Evolutionary conservation across 306 rosid species (phyloP).

Genomic region (Cicer chorassanicum): DNA sequence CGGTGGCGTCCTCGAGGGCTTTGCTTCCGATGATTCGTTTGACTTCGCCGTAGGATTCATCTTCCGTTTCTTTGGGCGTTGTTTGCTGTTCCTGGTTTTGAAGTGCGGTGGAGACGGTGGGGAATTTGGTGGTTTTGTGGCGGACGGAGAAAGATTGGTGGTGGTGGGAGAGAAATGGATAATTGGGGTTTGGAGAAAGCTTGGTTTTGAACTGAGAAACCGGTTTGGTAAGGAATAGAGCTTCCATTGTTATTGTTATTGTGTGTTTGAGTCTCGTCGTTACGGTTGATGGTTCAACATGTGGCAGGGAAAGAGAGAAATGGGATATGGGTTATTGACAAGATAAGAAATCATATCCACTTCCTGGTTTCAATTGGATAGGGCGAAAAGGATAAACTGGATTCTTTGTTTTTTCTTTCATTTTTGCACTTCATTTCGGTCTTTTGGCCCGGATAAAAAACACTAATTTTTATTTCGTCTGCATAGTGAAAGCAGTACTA

Average conservation of each 20-base stretch:
- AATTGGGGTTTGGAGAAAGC: slow-evolving; percentile 47
- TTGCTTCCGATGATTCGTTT: slow-evolving; percentile 77
- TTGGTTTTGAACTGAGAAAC: slow-evolving; percentile 59
- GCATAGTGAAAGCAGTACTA: not conserved
- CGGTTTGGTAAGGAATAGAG: slow-evolving; percentile 63
- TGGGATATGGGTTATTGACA: not conserved
- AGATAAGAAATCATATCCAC: slow-evolving; percentile 83
- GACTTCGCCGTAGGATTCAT: slow-evolving; percentile 77
- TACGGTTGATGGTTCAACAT: not conserved
- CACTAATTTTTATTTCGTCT: too few relatives aligned
- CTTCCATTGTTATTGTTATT: slow-evolving; percentile 57
- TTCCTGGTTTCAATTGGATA: slow-evolving; percentile 43
- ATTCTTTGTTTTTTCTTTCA: not conserved
- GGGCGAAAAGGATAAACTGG: not conserved
- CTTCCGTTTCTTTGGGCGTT: slow-evolving; percentile 42
- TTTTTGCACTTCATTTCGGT: not conserved
- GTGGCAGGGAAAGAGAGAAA: slow-evolving; percentile 34
- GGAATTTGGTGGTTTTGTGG: slow-evolving; percentile 43
- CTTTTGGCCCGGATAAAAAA: too few relatives aligned
- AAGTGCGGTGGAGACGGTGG: slow-evolving; percentile 42
- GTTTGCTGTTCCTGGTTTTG: slow-evolving; percentile 53
- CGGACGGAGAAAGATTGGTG: slow-evolving; percentile 34
- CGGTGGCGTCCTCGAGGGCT: slow-evolving; percentile 53
- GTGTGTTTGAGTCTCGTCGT: not conserved
- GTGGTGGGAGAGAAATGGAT: slow-evolving; percentile 15